Evolutionary conservation across 805 yeast genomes (phyloP).

Genomic region (Ogataea corticis): DNA sequence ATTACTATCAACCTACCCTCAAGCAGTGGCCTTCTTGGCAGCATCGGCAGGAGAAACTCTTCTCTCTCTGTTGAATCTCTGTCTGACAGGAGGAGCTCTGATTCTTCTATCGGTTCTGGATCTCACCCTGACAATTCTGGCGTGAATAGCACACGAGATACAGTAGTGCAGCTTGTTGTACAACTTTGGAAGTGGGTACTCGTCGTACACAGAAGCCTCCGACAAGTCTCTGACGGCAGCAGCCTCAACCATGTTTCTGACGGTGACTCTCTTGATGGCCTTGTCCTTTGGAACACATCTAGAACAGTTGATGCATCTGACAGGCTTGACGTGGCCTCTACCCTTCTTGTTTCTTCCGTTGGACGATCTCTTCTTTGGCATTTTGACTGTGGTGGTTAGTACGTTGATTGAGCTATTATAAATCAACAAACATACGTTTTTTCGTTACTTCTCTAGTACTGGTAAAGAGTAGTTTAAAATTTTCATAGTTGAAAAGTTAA

Average conservation of each 20-base stretch:
- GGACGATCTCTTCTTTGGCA: slow-evolving; percentile 99
- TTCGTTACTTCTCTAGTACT: no score
- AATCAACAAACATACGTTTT: no score
- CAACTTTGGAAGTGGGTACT: slow-evolving; percentile 99
- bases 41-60: slow-evolving; percentile 96
- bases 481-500: slow-evolving; percentile 6
- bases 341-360: slow-evolving; percentile 99
- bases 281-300: slow-evolving; percentile 99
- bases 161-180: slow-evolving; percentile 99
- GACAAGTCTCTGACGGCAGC: slow-evolving; percentile 99
- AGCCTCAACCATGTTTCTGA: slow-evolving; percentile 99
- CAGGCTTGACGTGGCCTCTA: slow-evolving; percentile 99
- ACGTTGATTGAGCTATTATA: neutral
- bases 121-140: slow-evolving; percentile 99
- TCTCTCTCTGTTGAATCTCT: slow-evolving; percentile 95
- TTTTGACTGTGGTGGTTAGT: slow-evolving; percentile 42
- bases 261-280: slow-evolving; percentile 99
- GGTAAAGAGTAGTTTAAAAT: slow-evolving; percentile 1
- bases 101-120: slow-evolving; percentile 97
- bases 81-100: slow-evolving; percentile 99
- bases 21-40: slow-evolving; percentile 79
- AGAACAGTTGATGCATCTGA: slow-evolving; percentile 99
- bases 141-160: slow-evolving; percentile 99
- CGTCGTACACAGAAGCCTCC: slow-evolving; percentile 98
- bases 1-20: slow-evolving; percentile 9